phyloP scores from a whole-genome alignment of 2,329 filamentous ascomycete species.

The Ophiocordyceps camponoti-saundersi region DNA sequence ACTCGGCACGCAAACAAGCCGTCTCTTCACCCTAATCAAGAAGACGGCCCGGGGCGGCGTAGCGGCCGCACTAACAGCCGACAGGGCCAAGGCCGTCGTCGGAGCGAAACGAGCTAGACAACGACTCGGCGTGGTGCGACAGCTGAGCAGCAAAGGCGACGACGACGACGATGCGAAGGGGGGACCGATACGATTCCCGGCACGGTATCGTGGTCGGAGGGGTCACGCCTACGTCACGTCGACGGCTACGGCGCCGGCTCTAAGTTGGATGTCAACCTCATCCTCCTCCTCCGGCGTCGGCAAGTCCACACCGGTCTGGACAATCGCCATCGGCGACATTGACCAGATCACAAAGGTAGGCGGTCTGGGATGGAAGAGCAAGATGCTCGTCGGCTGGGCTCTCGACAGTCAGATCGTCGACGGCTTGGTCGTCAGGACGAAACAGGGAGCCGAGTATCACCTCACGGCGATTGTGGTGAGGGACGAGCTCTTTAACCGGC shows the following conservation, averaged over 20 bases:
- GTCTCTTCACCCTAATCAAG: constrained; percentile 48
- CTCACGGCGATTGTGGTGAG: constrained; percentile 56
- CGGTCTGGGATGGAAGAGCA: constrained; percentile 71
- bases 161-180: constrained; percentile 12
- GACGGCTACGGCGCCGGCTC: constrained; percentile 46
- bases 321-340: constrained; percentile 53
- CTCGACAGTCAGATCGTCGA: constrained; percentile 59
- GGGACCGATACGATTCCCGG: constrained; percentile 65
- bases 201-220: constrained; percentile 50
- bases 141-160: constrained; percentile 17
- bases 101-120: constrained; percentile 44
- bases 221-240: constrained; percentile 56
- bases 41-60: constrained; percentile 53
- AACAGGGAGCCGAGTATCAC: constrained; percentile 34
- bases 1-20: constrained; percentile 9
- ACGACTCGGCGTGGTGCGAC: constrained; percentile 49
- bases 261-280: constrained; percentile 41
- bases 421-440: constrained; percentile 50
- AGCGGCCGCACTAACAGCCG: constrained; percentile 53
- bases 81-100: constrained; percentile 51
- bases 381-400: constrained; percentile 67
- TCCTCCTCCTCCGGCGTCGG: too few species aligned
- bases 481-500: constrained; percentile 67
- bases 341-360: constrained; percentile 62
- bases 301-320: constrained; percentile 46